Percentiles rank a stretch among this genome's conserved stretches.
Conservation (phyloP, 768 basidiomycete species). For the Hemileccinum impolitum region DNA sequence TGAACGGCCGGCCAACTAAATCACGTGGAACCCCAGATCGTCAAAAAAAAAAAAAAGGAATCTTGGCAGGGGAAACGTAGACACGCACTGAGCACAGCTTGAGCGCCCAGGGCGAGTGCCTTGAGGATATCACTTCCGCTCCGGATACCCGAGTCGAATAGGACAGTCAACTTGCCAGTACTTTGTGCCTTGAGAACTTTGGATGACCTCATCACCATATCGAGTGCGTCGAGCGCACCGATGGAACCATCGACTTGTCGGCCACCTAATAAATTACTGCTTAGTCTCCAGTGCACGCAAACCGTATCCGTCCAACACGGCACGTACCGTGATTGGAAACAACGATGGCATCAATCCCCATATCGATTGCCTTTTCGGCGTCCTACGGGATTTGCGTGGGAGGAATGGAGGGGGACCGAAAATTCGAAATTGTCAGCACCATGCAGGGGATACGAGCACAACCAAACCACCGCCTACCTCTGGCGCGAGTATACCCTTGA, state of each 20-base stretch:
- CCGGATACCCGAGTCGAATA: slow-evolving; percentile 65
- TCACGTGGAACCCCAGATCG: background rate
- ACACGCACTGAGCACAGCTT: slow-evolving; percentile 45
- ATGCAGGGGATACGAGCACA: background rate
- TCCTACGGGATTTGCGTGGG: slow-evolving; percentile 22
- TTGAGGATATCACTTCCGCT: slow-evolving; percentile 52
- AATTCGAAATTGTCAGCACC: background rate
- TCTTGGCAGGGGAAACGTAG: background rate
- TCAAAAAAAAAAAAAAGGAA: background rate
- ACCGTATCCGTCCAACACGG: too few species aligned
- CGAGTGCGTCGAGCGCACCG: slow-evolving; percentile 67
- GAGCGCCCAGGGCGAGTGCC: slow-evolving; percentile 56
- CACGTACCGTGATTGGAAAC: slow-evolving; percentile 75
- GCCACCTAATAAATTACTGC: slow-evolving; percentile 44
- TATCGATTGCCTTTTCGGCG: slow-evolving; percentile 57
- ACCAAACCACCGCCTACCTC: slow-evolving; percentile 1
- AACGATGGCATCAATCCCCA: slow-evolving; percentile 67
- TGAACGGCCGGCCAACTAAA: slow-evolving; percentile 40
- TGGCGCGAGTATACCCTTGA: slow-evolving; percentile 42
- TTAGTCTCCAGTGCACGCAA: background rate
- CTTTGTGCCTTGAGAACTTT: slow-evolving; percentile 55
- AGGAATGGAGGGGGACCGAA: background rate
- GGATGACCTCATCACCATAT: slow-evolving; percentile 60
- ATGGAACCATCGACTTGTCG: slow-evolving; percentile 79
- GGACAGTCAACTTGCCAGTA: slow-evolving; percentile 57